phyloP scores from a whole-genome alignment of 768 basidiomycete genomes.

The Gloeostereum incarnatum region DNA sequence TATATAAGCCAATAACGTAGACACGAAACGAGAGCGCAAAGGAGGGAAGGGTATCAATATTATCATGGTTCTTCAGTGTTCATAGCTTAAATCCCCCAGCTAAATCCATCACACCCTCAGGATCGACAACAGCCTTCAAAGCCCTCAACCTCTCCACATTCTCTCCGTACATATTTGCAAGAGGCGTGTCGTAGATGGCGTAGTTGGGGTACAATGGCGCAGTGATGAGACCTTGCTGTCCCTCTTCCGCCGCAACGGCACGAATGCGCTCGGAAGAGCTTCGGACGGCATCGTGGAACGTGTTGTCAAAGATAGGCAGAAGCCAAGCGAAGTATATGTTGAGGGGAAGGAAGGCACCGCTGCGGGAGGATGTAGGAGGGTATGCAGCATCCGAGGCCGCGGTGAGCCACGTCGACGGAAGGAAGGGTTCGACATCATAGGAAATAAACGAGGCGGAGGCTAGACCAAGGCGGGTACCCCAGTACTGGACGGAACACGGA shows the following conservation, averaged over 20 bases:
- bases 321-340: slow-evolving; percentile 40
- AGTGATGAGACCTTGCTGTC: slow-evolving; percentile 23
- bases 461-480: slow-evolving; percentile 18
- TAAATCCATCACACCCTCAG: slow-evolving; percentile 51
- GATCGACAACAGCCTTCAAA: slow-evolving; percentile 41
- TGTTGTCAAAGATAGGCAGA: slow-evolving; percentile 23
- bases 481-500: slow-evolving; percentile 15
- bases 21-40: too few relatives aligned
- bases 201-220: slow-evolving; percentile 52
- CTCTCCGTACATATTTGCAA: slow-evolving; percentile 39
- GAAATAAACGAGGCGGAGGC: slow-evolving; percentile 19
- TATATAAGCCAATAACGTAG: too few relatives aligned
- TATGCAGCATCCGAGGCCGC: slow-evolving; percentile 31
- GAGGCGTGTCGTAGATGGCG: slow-evolving; percentile 40
- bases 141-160: slow-evolving; percentile 30
- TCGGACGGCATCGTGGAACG: slow-evolving; percentile 28
- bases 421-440: slow-evolving; percentile 30
- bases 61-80: too few relatives aligned
- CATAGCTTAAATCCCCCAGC: slow-evolving; percentile 58
- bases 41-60: too few relatives aligned
- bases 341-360: slow-evolving; percentile 26
- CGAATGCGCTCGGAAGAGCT: slow-evolving; percentile 28
- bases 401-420: slow-evolving; percentile 25
- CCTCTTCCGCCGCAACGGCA: slow-evolving; percentile 26
- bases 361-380: slow-evolving; percentile 28